Evolutionary conservation across 768 basidiomycete genomes (phyloP).

Genomic region (Inosperma sp.): DNA sequence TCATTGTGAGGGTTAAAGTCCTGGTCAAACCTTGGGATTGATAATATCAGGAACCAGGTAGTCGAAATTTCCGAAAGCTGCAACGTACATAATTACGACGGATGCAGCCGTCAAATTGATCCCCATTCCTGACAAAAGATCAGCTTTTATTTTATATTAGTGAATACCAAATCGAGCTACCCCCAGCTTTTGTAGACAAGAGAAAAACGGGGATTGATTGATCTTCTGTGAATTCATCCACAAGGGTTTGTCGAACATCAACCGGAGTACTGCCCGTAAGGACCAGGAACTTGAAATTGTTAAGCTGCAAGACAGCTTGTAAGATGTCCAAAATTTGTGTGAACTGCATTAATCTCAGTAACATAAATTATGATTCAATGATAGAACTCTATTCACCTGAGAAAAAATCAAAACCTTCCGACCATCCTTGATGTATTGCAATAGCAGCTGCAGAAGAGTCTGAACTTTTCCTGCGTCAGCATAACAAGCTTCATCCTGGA

Average conservation of each 20-base stretch:
- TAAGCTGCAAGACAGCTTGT: conserved; percentile 71
- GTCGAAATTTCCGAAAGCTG: background rate
- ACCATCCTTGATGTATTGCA: conserved; percentile 57
- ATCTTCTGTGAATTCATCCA: conserved; percentile 94
- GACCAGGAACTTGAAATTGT: conserved; percentile 68
- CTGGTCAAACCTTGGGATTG: conserved; percentile 74
- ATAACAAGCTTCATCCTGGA: conserved; percentile 71
- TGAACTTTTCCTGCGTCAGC: conserved; percentile 86
- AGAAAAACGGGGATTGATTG: conserved; percentile 84
- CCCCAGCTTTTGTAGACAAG: conserved; percentile 88
- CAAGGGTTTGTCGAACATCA: conserved; percentile 86
- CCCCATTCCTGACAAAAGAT: conserved; percentile 59
- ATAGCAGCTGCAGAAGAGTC: conserved; percentile 65
- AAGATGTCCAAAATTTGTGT: conserved; percentile 95
- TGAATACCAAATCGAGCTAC: conserved; percentile 21
- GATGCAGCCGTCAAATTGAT: conserved; percentile 96
- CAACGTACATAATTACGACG: conserved; percentile 81
- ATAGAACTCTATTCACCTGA: conserved; percentile 48
- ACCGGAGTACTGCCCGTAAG: conserved; percentile 93
- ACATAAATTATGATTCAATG: background rate
- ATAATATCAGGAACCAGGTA: background rate
- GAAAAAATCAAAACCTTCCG: conserved; percentile 92
- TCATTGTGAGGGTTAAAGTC: conserved; percentile 99
- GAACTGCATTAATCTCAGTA: conserved; percentile 50
- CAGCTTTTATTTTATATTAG: background rate